Base-by-base conservation (phyloP, 805 yeast genomes). In the Yarrowia sp. region DNA sequence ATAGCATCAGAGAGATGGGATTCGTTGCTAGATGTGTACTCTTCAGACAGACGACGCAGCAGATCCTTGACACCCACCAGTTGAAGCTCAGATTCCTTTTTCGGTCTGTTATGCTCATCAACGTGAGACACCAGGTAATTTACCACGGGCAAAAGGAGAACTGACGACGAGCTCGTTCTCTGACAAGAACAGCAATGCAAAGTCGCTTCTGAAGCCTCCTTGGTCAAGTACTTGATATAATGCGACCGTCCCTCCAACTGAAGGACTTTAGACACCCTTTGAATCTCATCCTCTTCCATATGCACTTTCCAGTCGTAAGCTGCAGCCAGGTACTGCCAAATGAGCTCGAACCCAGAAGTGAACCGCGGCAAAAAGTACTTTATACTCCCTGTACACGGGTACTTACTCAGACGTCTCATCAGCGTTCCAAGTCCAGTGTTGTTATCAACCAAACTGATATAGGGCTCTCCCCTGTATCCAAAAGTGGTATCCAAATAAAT, bases 301-400 rank as follows among this genome's bases (percentile, higher is more conserved):
- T 61, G 66, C 8, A 61, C 66, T 15, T 61, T 61, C 66, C 66
- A 61, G n/a, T 46, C 46, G 10, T 46, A 61, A 9, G 66, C 66
- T 2, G 55, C 53, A 3, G 66, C 66, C 12, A 61, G 36, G 9
- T 61, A 61, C 24, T 46, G 53, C 66, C 66, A 61, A 13, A 61
- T 47, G 53, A 38, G 44, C 30, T 61, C 66, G 15, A 61, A 61
- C 2, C 66, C 66, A 10, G 66, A 61, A 10, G 34, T 61, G 46
- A 19, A 61, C n/a, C 55, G 42, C 4, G 55, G 53, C n/a, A 61
- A 30, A 19, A 46, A 47, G 36, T 38, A 61, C 50, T 46, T 38
- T 15, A 47, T 61, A 20, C 46, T 20, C 2, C 43, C 55, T 5
- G 61, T 24, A n/a, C 39, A 5, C n/a, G 66, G 66, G 9, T 61